phyloP scores from a whole-genome alignment of 176 grass and related monocot species.

The Alopecurus myosuroides region DNA sequence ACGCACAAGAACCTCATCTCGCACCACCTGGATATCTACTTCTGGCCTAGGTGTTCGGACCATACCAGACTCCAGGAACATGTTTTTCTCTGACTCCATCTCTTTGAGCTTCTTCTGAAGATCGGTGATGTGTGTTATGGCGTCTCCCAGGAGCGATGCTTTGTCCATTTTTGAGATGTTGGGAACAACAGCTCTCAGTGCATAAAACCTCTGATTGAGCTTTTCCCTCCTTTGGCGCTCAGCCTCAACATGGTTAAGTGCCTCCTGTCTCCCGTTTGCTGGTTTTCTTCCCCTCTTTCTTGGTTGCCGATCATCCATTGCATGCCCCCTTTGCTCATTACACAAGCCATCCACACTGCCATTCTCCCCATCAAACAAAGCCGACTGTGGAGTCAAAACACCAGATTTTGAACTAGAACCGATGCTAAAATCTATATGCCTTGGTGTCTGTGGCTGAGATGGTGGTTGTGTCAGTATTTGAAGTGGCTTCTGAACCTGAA shows the following conservation, averaged over 20 bases:
- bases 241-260: slow-evolving; percentile 80
- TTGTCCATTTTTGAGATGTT: slow-evolving; percentile 93
- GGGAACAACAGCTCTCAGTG: slow-evolving; percentile 66
- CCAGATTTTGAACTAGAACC: slow-evolving; percentile 37
- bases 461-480: slow-evolving; percentile 18
- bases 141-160: slow-evolving; percentile 73
- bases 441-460: slow-evolving; percentile 36
- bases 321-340: slow-evolving; percentile 18
- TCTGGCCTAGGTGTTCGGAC: slow-evolving; percentile 26
- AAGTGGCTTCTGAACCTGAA: slow-evolving; percentile 35
- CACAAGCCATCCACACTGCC: slow-evolving; percentile 30
- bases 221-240: slow-evolving; percentile 88
- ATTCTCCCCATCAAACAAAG: slow-evolving; percentile 38
- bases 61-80: slow-evolving; percentile 19
- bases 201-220: slow-evolving; percentile 81
- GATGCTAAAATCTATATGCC: slow-evolving; percentile 54
- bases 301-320: slow-evolving; percentile 39
- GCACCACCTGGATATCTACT: slow-evolving; percentile 54
- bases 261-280: slow-evolving; percentile 66
- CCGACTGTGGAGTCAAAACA: slow-evolving; percentile 37
- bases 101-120: slow-evolving; percentile 71
- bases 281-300: slow-evolving; percentile 82
- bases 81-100: slow-evolving; percentile 64
- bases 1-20: slow-evolving; percentile 62
- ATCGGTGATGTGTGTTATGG: slow-evolving; percentile 65